Evolutionary conservation across 768 basidiomycete genomes (phyloP).

Genomic region (Kockovaella imperatae): DNA sequence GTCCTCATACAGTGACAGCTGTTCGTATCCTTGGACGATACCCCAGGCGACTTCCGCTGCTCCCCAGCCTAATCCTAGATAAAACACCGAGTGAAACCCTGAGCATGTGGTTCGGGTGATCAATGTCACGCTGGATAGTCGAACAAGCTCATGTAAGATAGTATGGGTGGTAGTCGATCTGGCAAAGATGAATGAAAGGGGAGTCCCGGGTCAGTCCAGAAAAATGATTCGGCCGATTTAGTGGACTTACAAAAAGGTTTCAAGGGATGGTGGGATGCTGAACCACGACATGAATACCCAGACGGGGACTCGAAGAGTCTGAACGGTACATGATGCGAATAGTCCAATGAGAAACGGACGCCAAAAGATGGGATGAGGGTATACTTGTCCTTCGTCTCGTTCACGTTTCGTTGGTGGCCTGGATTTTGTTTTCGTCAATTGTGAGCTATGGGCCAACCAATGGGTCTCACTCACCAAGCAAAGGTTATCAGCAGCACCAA

Average conservation of each 20-base stretch:
- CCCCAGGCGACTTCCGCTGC: constrained; percentile 41
- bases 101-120: constrained; percentile 28
- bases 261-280: constrained; percentile 2
- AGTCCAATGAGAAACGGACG: constrained; percentile 37
- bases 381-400: constrained; percentile 30
- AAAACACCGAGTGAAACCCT: constrained; percentile 40
- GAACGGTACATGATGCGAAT: constrained; percentile 37
- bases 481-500: constrained; percentile 34
- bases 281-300: constrained; percentile 25
- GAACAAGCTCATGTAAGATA: constrained; percentile 33
- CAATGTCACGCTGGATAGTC: constrained; percentile 30
- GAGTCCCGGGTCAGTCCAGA: too few species aligned
- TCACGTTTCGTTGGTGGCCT: constrained; percentile 42
- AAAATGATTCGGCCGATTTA: too few species aligned
- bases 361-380: constrained; percentile 38
- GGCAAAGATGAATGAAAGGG: too few species aligned
- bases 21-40: constrained; percentile 39
- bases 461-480: constrained; percentile 31
- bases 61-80: constrained; percentile 43
- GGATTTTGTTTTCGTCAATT: neutral
- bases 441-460: neutral
- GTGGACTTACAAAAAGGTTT: constrained; percentile 21
- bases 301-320: constrained; percentile 31
- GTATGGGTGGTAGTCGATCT: constrained; percentile 38
- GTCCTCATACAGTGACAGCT: constrained; percentile 37